These are phyloP conservation scores for Noccaea bulbosa DNA, from an alignment of 345 rosid species.

Conservation along the genomic window DNA sequence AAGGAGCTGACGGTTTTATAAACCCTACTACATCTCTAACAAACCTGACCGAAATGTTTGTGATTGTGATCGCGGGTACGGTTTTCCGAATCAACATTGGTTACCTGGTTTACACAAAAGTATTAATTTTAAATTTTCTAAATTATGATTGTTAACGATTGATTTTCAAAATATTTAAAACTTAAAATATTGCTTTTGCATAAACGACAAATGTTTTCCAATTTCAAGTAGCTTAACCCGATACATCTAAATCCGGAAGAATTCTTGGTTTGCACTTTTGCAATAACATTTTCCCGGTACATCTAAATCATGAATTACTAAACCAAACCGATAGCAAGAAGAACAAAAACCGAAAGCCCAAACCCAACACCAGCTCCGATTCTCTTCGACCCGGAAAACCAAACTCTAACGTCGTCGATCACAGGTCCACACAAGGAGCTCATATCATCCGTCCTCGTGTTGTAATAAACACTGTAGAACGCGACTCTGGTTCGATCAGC, in stretches of 20 bases:
- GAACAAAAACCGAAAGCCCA: constrained; percentile 43
- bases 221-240: background rate
- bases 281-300: constrained; percentile 19
- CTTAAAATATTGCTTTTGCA: background rate
- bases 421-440: constrained; percentile 98
- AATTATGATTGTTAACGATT: background rate
- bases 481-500: constrained; percentile 91
- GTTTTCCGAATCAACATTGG: background rate
- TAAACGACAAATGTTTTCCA: background rate
- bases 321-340: constrained; percentile 43
- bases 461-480: constrained; percentile 90
- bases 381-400: constrained; percentile 60
- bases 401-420: constrained; percentile 83
- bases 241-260: background rate
- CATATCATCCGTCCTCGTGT: constrained; percentile 92
- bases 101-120: background rate
- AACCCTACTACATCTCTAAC: background rate
- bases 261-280: constrained; percentile 23
- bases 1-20: no score
- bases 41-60: constrained; percentile 10
- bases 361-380: constrained; percentile 47
- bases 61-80: background rate
- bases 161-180: background rate
- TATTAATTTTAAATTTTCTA: background rate
- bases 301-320: constrained; percentile 33